phyloP scores from a whole-genome alignment of 805 yeast genomes.

The Yarrowia porcina region DNA sequence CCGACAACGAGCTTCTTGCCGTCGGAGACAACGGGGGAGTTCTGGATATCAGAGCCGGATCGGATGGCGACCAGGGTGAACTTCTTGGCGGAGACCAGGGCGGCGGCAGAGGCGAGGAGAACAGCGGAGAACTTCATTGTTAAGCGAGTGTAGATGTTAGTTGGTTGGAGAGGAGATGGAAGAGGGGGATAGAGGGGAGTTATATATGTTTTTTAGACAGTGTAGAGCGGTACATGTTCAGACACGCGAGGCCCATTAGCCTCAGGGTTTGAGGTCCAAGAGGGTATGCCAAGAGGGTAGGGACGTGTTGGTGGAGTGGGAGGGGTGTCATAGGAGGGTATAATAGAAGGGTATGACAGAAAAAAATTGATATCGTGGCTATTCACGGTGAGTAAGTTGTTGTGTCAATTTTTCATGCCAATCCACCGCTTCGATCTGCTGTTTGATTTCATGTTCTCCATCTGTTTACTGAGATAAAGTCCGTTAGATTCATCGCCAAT shows the following conservation, averaged over 20 bases:
- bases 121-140: constrained; percentile 20
- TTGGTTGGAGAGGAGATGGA: background rate
- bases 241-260: constrained; percentile 9
- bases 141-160: background rate
- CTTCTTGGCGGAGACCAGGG: constrained; percentile 15
- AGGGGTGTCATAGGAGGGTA: too few species aligned
- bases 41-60: constrained; percentile 23
- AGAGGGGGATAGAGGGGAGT: background rate
- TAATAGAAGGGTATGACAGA: too few species aligned
- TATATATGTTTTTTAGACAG: background rate
- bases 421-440: too few species aligned
- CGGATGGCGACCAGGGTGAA: constrained; percentile 24
- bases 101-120: constrained; percentile 15
- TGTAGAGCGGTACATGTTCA: too few species aligned
- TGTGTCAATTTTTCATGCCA: too few species aligned
- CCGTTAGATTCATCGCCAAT: constrained; percentile 7
- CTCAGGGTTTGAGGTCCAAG: constrained; percentile 4
- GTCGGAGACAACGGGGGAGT: background rate
- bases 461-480: too few species aligned
- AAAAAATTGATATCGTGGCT: too few species aligned
- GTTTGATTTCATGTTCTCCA: too few species aligned
- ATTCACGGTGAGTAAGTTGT: too few species aligned
- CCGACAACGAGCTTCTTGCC: constrained; percentile 4
- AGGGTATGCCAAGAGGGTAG: too few species aligned
- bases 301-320: too few species aligned